Evolutionary conservation across 2,329 filamentous ascomycete species (phyloP).

Genomic region (Macrophomina pseudophaseolina): DNA sequence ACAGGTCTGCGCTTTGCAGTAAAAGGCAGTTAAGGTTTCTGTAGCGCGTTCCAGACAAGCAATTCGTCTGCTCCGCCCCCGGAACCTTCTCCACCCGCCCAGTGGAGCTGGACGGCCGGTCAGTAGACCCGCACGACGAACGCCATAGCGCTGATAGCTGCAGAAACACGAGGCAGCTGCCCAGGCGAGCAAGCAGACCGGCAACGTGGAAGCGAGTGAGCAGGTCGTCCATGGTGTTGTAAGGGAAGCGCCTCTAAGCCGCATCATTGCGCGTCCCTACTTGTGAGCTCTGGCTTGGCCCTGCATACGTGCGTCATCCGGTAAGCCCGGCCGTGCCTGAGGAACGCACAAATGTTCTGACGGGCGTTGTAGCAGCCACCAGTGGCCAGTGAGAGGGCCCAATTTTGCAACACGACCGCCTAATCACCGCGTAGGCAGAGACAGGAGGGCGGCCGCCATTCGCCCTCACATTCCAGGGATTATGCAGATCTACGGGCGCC

Average conservation of each 20-base stretch:
- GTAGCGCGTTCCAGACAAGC: slow-evolving; percentile 2
- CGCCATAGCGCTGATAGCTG: neutral
- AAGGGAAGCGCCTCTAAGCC: slow-evolving; percentile 14
- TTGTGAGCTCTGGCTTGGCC: slow-evolving; percentile 2
- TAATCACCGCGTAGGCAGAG: neutral
- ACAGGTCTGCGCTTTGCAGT: neutral
- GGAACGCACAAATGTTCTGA: neutral
- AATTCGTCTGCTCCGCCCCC: slow-evolving; percentile 6
- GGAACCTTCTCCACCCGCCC: neutral
- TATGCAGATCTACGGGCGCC: neutral
- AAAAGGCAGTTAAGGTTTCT: slow-evolving; percentile 1
- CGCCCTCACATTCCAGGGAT: neutral
- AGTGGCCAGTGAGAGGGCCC: neutral
- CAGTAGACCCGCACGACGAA: neutral
- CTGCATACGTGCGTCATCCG: slow-evolving; percentile 16
- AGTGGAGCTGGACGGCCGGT: neutral
- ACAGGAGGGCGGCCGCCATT: neutral
- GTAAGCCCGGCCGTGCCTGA: slow-evolving; percentile 15
- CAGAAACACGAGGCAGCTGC: neutral
- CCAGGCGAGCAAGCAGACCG: neutral
- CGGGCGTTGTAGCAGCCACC: slow-evolving; percentile 1
- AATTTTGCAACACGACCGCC: slow-evolving; percentile 1
- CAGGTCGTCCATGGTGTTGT: neutral
- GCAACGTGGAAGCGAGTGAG: neutral
- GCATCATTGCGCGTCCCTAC: slow-evolving; percentile 22